Evolutionary conservation across 1,284 basidiomycete genomes (phyloP), one percentile per base, ranked within the genome.

Genomic region (Puccinia hordei): DNA sequence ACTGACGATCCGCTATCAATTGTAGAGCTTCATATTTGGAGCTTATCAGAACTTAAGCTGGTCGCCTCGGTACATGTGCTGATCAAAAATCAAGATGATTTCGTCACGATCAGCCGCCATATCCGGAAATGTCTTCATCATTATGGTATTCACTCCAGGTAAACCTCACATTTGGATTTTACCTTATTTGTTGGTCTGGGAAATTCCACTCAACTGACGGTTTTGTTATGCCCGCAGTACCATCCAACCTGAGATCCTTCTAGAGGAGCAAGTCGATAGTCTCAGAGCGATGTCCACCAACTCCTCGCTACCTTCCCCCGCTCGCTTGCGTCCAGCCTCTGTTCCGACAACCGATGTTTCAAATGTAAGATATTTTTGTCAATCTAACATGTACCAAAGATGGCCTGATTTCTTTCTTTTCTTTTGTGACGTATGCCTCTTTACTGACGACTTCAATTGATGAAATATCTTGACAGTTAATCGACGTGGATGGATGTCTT

Each of bases 21-120:
- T 59, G 38, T 53, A 80, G 83, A 86, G 84, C 89, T 99, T 44
- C 97, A 99, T 86, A 90, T 99, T 77, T 99, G 97, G 97, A 95
- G 97, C 85, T 88, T 95, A 46, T 91, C 91, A 22, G 92, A 94
- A 86, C 89, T 88, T 82, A 98, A 97, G 85, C 90, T 95, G 74
- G 93, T 99, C 51, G 96, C 96, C 5, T 95, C 93, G 0, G 95
- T 99, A 24, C 97, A 99, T 86, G 93, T 99, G 68, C 89, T 94
- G 82, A 91, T 95, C 33, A 91, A 90, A 44, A 89, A 86, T 63
- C 86, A 90, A 79, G 84, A 85, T 19, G 83, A 85, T 49, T 98
- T 98, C 86, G 98, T 98, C 93, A 90, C 89, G 5, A 90, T 97
- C 65, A 94, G 94, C 2, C 90, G 89, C 68, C 89, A 92, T 73